Percentiles rank a stretch among this genome's conserved stretches.
Conservation (phyloP, 768 basidiomycete genomes). For the Tephrocybe rancida region DNA sequence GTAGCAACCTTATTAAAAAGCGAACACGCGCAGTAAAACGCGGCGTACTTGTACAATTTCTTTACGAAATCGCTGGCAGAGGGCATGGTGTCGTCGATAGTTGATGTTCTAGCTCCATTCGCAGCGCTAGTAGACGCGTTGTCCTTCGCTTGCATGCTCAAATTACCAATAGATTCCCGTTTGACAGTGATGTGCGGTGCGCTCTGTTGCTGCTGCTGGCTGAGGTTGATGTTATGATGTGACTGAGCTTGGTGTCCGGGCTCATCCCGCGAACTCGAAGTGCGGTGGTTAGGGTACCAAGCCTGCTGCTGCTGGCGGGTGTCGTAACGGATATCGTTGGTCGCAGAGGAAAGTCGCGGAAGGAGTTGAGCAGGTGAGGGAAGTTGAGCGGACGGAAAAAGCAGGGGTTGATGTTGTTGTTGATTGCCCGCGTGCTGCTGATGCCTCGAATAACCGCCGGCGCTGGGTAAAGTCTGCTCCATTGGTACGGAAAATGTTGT, state of each 20-base stretch:
- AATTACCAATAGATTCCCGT: slow-evolving; percentile 17
- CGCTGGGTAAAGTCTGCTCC: slow-evolving; percentile 10
- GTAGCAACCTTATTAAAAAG: neutral
- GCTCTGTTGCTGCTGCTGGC: slow-evolving; percentile 21
- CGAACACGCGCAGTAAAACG: neutral
- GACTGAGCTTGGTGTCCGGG: slow-evolving; percentile 21
- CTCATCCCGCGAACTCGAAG: slow-evolving; percentile 44
- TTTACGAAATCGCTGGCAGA: slow-evolving; percentile 94
- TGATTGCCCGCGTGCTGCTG: slow-evolving; percentile 4
- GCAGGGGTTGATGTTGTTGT: slow-evolving; percentile 13
- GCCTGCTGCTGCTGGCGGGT: slow-evolving; percentile 12
- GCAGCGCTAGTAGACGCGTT: slow-evolving; percentile 1
- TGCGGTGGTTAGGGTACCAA: slow-evolving; percentile 23
- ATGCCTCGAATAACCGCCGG: slow-evolving; percentile 11
- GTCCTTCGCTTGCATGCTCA: slow-evolving; percentile 10
- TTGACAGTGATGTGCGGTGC: slow-evolving; percentile 24
- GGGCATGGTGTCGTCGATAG: slow-evolving; percentile 75
- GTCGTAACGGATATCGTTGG: neutral
- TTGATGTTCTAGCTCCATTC: slow-evolving; percentile 10
- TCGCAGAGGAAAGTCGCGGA: slow-evolving; percentile 2
- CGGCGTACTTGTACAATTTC: slow-evolving; percentile 84
- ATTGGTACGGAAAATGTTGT: slow-evolving; percentile 4
- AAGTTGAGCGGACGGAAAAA: slow-evolving; percentile 21
- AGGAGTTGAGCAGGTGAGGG: slow-evolving; percentile 24
- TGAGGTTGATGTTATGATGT: slow-evolving; percentile 5